These are phyloP conservation scores for Musa troglodytarum DNA, from an alignment of 176 grass and related monocot species.

Conservation along the genomic window DNA sequence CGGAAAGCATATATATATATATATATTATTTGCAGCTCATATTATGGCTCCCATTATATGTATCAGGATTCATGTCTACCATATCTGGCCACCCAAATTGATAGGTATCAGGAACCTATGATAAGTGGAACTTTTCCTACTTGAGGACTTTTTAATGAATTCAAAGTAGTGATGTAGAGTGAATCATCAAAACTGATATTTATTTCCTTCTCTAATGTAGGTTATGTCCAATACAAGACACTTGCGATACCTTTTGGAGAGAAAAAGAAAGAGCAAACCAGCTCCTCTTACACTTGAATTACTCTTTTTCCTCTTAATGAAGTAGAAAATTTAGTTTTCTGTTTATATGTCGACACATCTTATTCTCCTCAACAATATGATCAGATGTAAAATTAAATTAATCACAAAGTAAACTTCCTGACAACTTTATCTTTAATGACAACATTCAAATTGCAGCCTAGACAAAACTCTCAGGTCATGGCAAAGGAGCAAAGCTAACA, in stretches of 20 bases:
- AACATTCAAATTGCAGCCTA: neutral
- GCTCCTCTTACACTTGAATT: neutral
- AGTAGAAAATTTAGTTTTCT: no score
- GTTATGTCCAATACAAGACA: neutral
- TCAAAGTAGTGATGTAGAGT: neutral
- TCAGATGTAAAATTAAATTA: no score
- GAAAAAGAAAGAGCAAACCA: neutral
- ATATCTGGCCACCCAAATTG: neutral
- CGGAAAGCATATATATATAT: neutral
- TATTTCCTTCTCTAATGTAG: neutral
- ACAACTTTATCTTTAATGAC: no score
- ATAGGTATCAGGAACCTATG: neutral
- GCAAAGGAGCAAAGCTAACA: no score
- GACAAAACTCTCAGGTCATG: neutral
- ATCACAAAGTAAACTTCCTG: no score
- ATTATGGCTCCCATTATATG: neutral
- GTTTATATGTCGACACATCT: no score
- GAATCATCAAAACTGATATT: neutral
- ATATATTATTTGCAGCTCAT: neutral
- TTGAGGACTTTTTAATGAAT: neutral
- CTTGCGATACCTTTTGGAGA: neutral
- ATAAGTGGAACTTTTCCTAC: neutral
- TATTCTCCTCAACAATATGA: no score
- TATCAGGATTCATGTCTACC: neutral
- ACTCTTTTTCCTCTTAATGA: neutral